Evolutionary conservation across 108 stramenopile genomes (phyloP).

Genomic region (Skeletonema marinoi): DNA sequence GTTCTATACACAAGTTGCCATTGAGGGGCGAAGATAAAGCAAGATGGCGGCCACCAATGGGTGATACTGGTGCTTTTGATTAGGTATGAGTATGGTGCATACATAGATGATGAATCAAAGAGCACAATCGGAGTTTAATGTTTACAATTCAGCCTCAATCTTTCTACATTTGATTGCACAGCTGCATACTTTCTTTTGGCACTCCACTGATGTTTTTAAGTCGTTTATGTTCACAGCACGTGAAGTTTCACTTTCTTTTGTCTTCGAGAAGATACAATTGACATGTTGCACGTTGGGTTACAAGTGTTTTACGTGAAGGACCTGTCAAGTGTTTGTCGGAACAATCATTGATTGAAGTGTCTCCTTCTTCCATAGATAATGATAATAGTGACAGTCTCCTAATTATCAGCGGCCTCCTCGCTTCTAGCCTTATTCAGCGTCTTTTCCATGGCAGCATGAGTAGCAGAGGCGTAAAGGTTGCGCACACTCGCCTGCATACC

Average conservation of each 20-base stretch:
- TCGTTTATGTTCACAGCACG: no score
- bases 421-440: constrained; percentile 17
- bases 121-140: not conserved
- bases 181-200: no score
- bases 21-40: constrained; percentile 82
- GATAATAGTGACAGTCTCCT: not conserved
- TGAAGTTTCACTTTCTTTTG: no score
- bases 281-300: no score
- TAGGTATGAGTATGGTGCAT: not conserved
- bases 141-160: not conserved
- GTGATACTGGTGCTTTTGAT: constrained; percentile 19
- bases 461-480: constrained; percentile 22
- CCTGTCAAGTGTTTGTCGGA: no score
- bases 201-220: no score
- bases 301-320: no score
- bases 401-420: constrained; percentile 13
- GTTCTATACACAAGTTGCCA: constrained; percentile 67
- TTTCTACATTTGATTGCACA: no score
- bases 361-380: no score
- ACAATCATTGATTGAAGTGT: no score
- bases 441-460: constrained; percentile 32
- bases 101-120: not conserved
- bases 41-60: constrained; percentile 73
- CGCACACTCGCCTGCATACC: constrained; percentile 8
- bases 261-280: no score